Base-by-base conservation (phyloP, 2,329 filamentous ascomycete species). In the Fusarium graminum region DNA sequence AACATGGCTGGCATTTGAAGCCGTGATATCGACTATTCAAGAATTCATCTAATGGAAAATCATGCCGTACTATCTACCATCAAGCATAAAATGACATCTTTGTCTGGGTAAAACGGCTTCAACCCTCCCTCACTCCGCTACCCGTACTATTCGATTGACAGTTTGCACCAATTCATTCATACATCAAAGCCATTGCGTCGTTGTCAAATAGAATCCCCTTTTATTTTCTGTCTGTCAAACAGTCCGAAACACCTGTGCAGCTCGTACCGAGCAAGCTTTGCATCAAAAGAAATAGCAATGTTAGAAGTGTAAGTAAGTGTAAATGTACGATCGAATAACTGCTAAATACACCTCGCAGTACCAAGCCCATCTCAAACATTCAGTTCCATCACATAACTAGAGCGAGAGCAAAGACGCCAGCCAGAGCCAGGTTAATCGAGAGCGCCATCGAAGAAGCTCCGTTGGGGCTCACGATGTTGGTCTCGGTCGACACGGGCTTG, bases 401-500 rank as follows among this genome's bases (percentile, higher is more conserved):
- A 43, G 54, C 28, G 17, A 68, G 41, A 40, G 47, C 65, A 17
- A 67, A 41, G 40, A 68, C 51, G 26, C 59, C 52, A 11, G 44
- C 65, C n/a, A 68, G 32, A 14, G 47, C 65, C 52, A 68, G 17
- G 47, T 65, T 64, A 28, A 68, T 34, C 9, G 65, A 47, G 16
- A 53, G 41, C 11, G 47, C 40, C 25, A 62, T 34, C n/a, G 65
- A 52, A 30, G 65, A 65, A 56, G 54, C 65, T 16, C 42, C 64
- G 32, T 68, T 69, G 30, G 65, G 61, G 32, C 45, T 62, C 29
- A 43, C 52, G 13, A 38, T 39, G 11, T 53, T 30, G 9, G 54
- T 65, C 47, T 52, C 65, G 40, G 45, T 68, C 13, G 64, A 65
- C 39, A 49, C 49, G 17, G 65, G 65, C 25, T 40, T 25, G 13